Percentiles rank a stretch among this genome's conserved stretches.
Evolutionary conservation across 768 basidiomycete species (phyloP).

Genomic region (Coprinellus micaceus): DNA sequence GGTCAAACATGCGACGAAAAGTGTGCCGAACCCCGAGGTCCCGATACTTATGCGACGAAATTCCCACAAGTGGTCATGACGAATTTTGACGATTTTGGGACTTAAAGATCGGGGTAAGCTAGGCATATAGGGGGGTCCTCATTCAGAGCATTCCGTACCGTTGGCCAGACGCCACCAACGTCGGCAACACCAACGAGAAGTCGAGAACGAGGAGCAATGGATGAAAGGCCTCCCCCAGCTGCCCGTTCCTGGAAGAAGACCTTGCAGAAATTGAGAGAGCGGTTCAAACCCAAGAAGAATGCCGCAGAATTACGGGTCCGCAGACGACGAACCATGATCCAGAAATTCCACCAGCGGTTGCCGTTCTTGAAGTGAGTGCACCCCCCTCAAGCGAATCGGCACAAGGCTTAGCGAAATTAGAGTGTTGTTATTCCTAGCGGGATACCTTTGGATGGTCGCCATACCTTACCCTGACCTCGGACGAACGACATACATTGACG

Average conservation of each 20-base stretch:
- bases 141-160: not conserved
- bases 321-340: slow-evolving; percentile 37
- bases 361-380: slow-evolving; percentile 34
- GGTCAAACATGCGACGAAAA: too few species aligned
- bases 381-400: not conserved
- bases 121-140: too few species aligned
- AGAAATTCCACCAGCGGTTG: slow-evolving; percentile 32
- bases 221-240: not conserved
- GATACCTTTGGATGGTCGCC: slow-evolving; percentile 80
- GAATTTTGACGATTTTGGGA: too few species aligned
- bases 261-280: slow-evolving; percentile 19
- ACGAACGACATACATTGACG: slow-evolving; percentile 79
- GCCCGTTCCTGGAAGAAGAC: slow-evolving; percentile 12
- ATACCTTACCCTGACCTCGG: slow-evolving; percentile 68
- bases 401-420: slow-evolving; percentile 32
- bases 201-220: too few species aligned
- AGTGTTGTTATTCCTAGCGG: slow-evolving; percentile 52
- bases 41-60: too few species aligned
- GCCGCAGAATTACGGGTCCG: slow-evolving; percentile 41
- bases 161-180: not conserved
- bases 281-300: slow-evolving; percentile 19
- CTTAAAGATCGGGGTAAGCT: too few species aligned
- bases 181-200: too few species aligned
- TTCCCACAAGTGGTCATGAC: too few species aligned
- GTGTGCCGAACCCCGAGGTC: too few species aligned